A percentile compares a stretch with the other conserved stretches of the same genome.
phyloP scores from a whole-genome alignment of 306 rosid genomes.

The Gleditsia sinensis region DNA sequence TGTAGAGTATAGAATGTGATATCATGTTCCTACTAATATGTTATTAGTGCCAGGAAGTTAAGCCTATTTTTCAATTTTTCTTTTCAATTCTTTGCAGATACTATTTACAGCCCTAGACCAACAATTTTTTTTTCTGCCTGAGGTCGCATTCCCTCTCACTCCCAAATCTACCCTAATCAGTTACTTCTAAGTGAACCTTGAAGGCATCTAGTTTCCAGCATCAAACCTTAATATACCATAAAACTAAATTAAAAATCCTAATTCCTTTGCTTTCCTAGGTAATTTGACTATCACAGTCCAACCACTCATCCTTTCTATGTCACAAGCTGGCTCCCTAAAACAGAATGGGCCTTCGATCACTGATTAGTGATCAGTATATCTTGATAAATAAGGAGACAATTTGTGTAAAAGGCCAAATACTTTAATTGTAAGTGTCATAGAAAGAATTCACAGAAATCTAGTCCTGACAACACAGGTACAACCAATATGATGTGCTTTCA shows the following conservation, averaged over 20 bases:
- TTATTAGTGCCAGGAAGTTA: not conserved
- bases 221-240: constrained; percentile 6
- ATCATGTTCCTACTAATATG: not conserved
- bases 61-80: not conserved
- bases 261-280: not conserved
- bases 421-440: not conserved
- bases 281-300: not conserved
- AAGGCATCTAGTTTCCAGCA: not conserved
- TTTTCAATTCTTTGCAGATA: not conserved
- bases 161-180: not conserved
- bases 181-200: not conserved
- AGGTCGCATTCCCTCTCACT: not conserved
- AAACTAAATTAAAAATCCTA: not conserved
- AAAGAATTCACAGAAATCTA: not conserved
- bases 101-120: not conserved
- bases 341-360: too few species aligned
- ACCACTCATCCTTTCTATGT: not conserved
- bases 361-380: not conserved
- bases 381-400: not conserved
- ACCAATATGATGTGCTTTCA: not conserved
- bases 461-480: not conserved
- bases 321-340: too few species aligned
- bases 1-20: too few species aligned
- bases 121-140: not conserved
- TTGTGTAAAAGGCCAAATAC: not conserved